Evolutionary conservation across 345 rosid species (phyloP).

Genomic region (Psidium guajava): DNA sequence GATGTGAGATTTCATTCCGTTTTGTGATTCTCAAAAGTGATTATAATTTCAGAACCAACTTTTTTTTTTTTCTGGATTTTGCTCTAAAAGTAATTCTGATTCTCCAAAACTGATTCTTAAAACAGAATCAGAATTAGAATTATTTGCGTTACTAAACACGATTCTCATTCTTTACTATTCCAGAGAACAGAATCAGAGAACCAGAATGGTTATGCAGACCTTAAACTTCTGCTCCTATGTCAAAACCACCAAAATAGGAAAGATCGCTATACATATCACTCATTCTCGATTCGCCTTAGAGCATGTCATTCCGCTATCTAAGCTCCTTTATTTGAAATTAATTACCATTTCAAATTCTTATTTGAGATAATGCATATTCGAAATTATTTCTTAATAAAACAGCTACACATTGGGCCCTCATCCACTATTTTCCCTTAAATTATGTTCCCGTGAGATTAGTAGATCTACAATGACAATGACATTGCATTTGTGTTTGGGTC

Average conservation of each 20-base stretch:
- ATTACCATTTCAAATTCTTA: fast-evolving
- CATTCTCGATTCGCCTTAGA: background rate
- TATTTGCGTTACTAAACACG: too few relatives aligned
- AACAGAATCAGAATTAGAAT: too few relatives aligned
- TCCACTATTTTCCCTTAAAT: background rate
- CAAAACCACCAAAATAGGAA: background rate
- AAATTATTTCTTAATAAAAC: background rate
- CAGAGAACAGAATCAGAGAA: too few relatives aligned
- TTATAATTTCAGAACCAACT: too few relatives aligned
- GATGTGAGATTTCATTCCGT: too few relatives aligned
- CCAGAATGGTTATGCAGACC: too few relatives aligned
- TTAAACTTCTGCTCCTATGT: fast-evolving
- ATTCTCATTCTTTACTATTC: too few relatives aligned
- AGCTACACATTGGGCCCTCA: background rate
- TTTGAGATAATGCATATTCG: fast-evolving
- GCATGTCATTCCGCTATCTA: background rate
- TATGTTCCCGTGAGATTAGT: background rate
- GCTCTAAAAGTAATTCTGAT: too few relatives aligned
- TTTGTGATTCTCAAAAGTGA: too few relatives aligned
- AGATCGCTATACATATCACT: background rate
- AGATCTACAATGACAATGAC: fast-evolving
- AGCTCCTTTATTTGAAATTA: background rate
- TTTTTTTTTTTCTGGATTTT: too few relatives aligned
- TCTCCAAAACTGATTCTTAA: too few relatives aligned
- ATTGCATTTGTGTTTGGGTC: background rate